Evolutionary conservation across 257 asterid genomes (phyloP), one percentile per base, ranked within the genome.

Genomic region (Ophiorrhiza pumila): DNA sequence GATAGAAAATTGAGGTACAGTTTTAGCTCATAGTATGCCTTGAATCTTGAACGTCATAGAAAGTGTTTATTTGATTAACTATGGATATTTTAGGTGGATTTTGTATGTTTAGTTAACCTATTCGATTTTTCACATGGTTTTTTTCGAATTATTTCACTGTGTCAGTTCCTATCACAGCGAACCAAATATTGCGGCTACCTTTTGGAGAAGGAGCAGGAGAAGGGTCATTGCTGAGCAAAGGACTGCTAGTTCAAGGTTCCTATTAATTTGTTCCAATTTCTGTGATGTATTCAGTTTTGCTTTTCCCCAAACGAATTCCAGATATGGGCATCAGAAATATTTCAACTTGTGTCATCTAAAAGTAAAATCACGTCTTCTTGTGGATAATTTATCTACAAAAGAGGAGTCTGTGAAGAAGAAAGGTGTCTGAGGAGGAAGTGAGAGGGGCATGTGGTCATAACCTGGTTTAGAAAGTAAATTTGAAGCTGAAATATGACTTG

Each of bases 151-250:
- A 35, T 81, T 71, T 79, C 76, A 61, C 63, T 80, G 76, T 79
- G 46, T 80, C 95, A 92, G 98, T 82, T 81, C 86, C 75, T 92
- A 93, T 53, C 96, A 88, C 77, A 95, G 99, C 73, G 99, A 90
- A 76, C 97, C 98, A 50, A 89, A 92, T 75, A 85, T 95, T 71
- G 98, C 97, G 60, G 88, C 93, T 72, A 82, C 92, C 65, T 88
- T 92, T 85, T 95, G 99, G 98, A 87, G 95, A 74, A 89, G 96
- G 89, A 88, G 99, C 89, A 82, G 95, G 83, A 91, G 96, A 79
- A 89, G 91, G 83, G 93, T 76, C 69, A 86, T 89, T 85, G 86
- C 93, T 61, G 98, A 92, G 83, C 92, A 85, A 79, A 83, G 96
- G 87, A 95, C 99, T 78, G 96, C 98, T 45, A 89, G 97, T 80